These are phyloP conservation scores for Aspergillus amoenus DNA, from an alignment of 2,329 filamentous ascomycete species.

Conservation along the genomic window DNA sequence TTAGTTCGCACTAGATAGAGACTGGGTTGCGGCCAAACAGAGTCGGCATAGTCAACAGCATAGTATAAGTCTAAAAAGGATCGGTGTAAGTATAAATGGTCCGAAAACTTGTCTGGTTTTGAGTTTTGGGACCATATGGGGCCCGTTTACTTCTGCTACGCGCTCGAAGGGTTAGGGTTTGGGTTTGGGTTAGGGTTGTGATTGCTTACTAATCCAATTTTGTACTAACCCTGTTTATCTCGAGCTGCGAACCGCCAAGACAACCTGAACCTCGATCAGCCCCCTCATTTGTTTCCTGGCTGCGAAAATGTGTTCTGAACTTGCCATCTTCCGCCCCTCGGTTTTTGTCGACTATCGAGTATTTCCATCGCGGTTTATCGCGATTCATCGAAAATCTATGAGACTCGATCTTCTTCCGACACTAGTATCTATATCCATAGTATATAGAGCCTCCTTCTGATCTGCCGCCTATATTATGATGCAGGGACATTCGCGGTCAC, in stretches of 20 bases:
- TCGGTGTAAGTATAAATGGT: too few relatives aligned
- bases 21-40: too few relatives aligned
- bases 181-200: neutral
- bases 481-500: neutral
- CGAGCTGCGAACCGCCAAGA: neutral
- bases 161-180: neutral
- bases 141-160: too few relatives aligned
- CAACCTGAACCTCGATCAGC: neutral
- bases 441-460: neutral
- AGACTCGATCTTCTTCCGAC: neutral
- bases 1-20: too few relatives aligned
- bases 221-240: neutral
- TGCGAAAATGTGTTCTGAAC: neutral
- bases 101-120: too few relatives aligned
- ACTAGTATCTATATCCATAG: neutral
- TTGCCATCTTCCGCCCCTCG: neutral
- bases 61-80: too few relatives aligned
- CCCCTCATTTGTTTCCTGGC: neutral
- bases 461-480: conserved; percentile 5
- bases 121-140: too few relatives aligned
- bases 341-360: neutral
- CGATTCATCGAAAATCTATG: neutral
- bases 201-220: neutral
- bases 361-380: neutral
- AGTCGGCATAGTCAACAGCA: too few relatives aligned